Evolutionary conservation across 2,329 filamentous ascomycete species (phyloP).

Genomic region (Fusarium musae): DNA sequence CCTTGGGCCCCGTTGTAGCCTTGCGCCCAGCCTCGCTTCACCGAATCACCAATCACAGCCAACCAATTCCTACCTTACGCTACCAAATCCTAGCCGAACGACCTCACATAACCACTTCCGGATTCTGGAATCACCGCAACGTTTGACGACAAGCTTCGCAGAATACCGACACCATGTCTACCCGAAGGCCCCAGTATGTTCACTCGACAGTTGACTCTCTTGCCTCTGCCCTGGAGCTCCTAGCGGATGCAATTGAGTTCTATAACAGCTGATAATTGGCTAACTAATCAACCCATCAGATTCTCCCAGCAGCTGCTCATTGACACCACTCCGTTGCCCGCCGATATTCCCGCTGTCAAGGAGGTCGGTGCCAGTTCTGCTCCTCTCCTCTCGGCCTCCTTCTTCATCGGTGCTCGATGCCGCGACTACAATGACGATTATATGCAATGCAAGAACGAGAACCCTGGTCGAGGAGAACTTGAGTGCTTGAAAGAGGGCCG

Average conservation of each 20-base stretch:
- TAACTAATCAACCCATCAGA: slow-evolving; percentile 62
- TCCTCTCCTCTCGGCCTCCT: slow-evolving; percentile 89
- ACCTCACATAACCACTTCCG: slow-evolving; percentile 44
- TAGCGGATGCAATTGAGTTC: slow-evolving; percentile 38
- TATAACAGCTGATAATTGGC: slow-evolving; percentile 32
- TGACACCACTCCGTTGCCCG: slow-evolving; percentile 95
- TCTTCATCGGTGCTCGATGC: slow-evolving; percentile 97
- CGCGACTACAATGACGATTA: slow-evolving; percentile 97
- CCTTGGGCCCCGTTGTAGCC: slow-evolving; percentile 24
- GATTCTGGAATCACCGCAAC: slow-evolving; percentile 45
- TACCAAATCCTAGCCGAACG: slow-evolving; percentile 49
- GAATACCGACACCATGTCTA: slow-evolving; percentile 53
- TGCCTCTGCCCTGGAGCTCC: neutral
- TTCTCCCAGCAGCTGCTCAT: slow-evolving; percentile 95
- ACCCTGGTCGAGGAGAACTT: slow-evolving; percentile 88
- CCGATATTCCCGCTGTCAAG: slow-evolving; percentile 89
- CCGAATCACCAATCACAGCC: slow-evolving; percentile 50
- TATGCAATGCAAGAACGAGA: slow-evolving; percentile 99
- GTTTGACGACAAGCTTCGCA: slow-evolving; percentile 44
- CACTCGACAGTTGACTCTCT: neutral
- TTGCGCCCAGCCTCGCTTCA: slow-evolving; percentile 47
- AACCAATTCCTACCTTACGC: slow-evolving; percentile 55
- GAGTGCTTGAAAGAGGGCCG: slow-evolving; percentile 97
- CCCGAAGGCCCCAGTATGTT: slow-evolving; percentile 57
- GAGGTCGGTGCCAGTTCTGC: slow-evolving; percentile 95